phyloP scores from a whole-genome alignment of 805 yeast genomes.

The Schizosaccharomyces pombe region ASM294v3 CU329670.1:2615001-2615500 shows the following conservation, averaged over 20 bases:
- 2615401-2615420: not conserved
- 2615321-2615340: not conserved
- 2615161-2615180: not conserved
- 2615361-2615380: not conserved
- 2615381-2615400: not conserved
- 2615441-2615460: not conserved
- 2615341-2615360: not conserved
- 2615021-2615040: not conserved
- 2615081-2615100: not conserved
- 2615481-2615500: not conserved
- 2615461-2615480: not conserved
- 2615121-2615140: not conserved
- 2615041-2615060: not conserved
- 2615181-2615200: not conserved
- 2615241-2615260: not conserved
- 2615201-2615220: not conserved
- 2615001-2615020: too few relatives aligned
- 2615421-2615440: not conserved
- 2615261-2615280: not conserved
- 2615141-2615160: not conserved
- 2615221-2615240: not conserved
- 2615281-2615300: not conserved
- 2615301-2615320: not conserved
- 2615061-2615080: not conserved
- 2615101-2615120: not conserved